Conservation (phyloP, 164 flowering plant genomes). For the Piper longum region DNA sequence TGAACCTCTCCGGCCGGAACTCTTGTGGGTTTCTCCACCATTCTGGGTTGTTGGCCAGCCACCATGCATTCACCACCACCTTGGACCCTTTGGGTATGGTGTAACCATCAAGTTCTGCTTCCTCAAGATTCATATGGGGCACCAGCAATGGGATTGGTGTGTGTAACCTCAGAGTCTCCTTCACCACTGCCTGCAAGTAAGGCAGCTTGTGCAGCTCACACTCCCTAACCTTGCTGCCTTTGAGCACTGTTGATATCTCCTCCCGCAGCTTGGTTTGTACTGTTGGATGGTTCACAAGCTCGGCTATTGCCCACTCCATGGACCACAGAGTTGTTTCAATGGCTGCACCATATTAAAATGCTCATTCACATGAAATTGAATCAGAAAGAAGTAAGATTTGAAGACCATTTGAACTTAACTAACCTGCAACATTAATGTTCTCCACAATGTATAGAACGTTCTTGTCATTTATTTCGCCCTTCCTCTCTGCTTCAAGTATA, state of each 20-base stretch:
- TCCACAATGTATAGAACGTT: constrained; percentile 65
- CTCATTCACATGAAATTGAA: background rate
- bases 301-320: constrained; percentile 70
- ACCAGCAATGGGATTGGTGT: constrained; percentile 49
- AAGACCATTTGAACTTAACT: background rate
- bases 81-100: constrained; percentile 48
- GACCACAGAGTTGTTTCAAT: constrained; percentile 65
- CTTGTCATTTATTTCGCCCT: constrained; percentile 52
- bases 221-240: constrained; percentile 35
- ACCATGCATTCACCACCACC: constrained; percentile 66
- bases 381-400: background rate
- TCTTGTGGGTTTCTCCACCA: constrained; percentile 44
- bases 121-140: constrained; percentile 63
- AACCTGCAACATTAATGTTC: constrained; percentile 57
- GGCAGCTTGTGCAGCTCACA: constrained; percentile 29
- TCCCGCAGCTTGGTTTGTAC: constrained; percentile 38
- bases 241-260: constrained; percentile 29
- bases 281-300: constrained; percentile 47
- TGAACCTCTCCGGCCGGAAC: constrained; percentile 59
- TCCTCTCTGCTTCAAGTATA: constrained; percentile 46
- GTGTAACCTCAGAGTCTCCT: constrained; percentile 49
- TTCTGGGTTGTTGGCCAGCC: constrained; percentile 58
- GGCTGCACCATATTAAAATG: constrained; percentile 12
- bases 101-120: constrained; percentile 46
- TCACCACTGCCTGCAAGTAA: constrained; percentile 47